Percentiles rank a stretch among this genome's conserved stretches.
phyloP scores from a whole-genome alignment of 345 rosid species.

The Theobroma cacao region DNA sequence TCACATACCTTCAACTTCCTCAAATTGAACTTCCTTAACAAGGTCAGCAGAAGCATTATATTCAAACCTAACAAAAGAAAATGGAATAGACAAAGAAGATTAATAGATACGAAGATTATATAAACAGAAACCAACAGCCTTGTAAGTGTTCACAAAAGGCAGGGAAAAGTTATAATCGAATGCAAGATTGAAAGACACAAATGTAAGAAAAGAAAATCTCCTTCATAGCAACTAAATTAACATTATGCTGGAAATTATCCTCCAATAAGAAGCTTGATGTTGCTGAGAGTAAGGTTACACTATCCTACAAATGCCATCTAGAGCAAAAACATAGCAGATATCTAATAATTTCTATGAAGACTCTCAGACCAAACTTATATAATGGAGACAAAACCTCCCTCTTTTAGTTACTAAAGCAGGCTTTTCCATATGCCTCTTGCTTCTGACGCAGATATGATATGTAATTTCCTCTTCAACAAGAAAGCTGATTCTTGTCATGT shows the following conservation, averaged over 20 bases:
- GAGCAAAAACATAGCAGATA: neutral
- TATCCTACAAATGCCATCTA: neutral
- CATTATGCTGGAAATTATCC: neutral
- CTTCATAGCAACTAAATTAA: neutral
- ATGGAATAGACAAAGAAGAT: neutral
- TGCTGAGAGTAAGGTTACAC: neutral
- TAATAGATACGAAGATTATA: neutral
- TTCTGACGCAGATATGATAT: neutral
- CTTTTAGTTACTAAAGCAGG: neutral
- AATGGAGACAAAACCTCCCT: neutral
- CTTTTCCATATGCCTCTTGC: neutral
- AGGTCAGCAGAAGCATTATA: constrained; percentile 75
- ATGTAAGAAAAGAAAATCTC: neutral
- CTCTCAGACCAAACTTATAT: neutral
- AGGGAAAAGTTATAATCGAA: neutral
- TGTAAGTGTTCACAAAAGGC: neutral
- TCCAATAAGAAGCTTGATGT: neutral
- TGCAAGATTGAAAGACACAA: neutral
- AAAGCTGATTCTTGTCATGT: neutral
- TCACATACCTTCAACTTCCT: constrained; percentile 70
- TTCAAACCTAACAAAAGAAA: constrained; percentile 55
- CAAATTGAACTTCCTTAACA: constrained; percentile 78
- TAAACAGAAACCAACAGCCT: neutral
- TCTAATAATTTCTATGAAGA: neutral
- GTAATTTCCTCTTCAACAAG: neutral